Percentiles rank a stretch among this genome's conserved stretches.
Evolutionary conservation across 2,329 filamentous ascomycete genomes (phyloP).

Genomic region (Fusarium proliferatum): DNA sequence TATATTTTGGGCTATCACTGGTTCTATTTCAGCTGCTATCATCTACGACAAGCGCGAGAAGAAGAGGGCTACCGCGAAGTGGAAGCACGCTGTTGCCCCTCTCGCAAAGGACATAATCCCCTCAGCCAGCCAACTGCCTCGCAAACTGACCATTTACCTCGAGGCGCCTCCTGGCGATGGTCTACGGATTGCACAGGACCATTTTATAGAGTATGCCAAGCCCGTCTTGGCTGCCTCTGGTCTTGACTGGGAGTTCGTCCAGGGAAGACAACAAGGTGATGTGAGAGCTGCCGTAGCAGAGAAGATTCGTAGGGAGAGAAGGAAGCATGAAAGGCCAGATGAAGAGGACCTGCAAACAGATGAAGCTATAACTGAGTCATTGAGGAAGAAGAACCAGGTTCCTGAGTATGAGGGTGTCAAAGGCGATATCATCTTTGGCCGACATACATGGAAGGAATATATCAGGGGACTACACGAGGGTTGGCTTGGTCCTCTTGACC

Average conservation of each 20-base stretch:
- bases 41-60: slow-evolving; percentile 95
- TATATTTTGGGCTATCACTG: slow-evolving; percentile 87
- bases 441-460: slow-evolving; percentile 98
- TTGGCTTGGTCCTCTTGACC: slow-evolving; percentile 87
- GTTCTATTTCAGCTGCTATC: slow-evolving; percentile 81
- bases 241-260: slow-evolving; percentile 95
- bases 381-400: slow-evolving; percentile 74
- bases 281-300: slow-evolving; percentile 88
- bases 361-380: slow-evolving; percentile 68
- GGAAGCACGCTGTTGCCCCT: slow-evolving; percentile 86
- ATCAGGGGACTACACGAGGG: slow-evolving; percentile 93
- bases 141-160: slow-evolving; percentile 87
- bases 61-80: slow-evolving; percentile 84
- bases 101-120: slow-evolving; percentile 81
- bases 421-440: slow-evolving; percentile 89
- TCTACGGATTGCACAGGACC: slow-evolving; percentile 85
- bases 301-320: slow-evolving; percentile 78
- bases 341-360: slow-evolving; percentile 60
- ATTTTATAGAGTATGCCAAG: slow-evolving; percentile 96
- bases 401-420: slow-evolving; percentile 77
- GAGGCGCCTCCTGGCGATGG: slow-evolving; percentile 89
- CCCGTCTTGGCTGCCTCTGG: slow-evolving; percentile 90
- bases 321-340: slow-evolving; percentile 65
- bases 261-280: slow-evolving; percentile 93
- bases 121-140: slow-evolving; percentile 75